Percentiles rank a stretch among this genome's conserved stretches.
These are phyloP conservation scores for Pittosporum tobira DNA, from an alignment of 129 eudicot genomes.

Conservation along the genomic window DNA sequence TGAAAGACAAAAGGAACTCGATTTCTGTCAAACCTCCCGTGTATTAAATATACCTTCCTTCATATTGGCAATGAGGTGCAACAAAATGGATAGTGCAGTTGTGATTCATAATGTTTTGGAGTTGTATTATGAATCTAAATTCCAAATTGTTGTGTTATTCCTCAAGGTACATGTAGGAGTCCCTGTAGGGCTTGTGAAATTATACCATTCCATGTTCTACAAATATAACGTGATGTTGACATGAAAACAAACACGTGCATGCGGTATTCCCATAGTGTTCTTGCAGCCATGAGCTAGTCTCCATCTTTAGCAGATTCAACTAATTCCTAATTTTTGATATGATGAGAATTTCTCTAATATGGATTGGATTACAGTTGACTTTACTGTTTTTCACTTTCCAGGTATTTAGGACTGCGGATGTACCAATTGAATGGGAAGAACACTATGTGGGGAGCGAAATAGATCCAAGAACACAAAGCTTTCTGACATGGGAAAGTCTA, in stretches of 20 bases:
- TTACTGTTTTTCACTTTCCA: conserved; percentile 18
- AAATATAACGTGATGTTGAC: background rate
- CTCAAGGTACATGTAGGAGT: background rate
- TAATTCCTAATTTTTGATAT: background rate
- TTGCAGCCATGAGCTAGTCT: background rate
- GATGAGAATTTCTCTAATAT: background rate
- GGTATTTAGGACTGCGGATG: conserved; percentile 75
- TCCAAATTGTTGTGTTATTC: background rate
- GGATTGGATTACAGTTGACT: background rate
- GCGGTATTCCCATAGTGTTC: background rate
- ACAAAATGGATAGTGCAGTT: too few relatives aligned
- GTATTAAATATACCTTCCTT: background rate
- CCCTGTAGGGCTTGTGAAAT: background rate
- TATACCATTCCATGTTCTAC: background rate
- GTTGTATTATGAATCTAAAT: background rate
- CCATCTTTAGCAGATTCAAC: background rate
- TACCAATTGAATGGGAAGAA: conserved; percentile 98
- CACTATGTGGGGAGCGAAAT: conserved; percentile 81
- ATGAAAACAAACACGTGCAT: background rate
- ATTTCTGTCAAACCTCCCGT: too few relatives aligned
- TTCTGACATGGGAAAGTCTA: conserved; percentile 94
- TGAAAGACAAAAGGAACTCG: too few relatives aligned
- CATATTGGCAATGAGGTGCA: too few relatives aligned
- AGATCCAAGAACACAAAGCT: conserved; percentile 96
- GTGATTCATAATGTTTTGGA: too few relatives aligned